Evolutionary conservation across 768 basidiomycete species (phyloP).

Genomic region (Boletales sp.): DNA sequence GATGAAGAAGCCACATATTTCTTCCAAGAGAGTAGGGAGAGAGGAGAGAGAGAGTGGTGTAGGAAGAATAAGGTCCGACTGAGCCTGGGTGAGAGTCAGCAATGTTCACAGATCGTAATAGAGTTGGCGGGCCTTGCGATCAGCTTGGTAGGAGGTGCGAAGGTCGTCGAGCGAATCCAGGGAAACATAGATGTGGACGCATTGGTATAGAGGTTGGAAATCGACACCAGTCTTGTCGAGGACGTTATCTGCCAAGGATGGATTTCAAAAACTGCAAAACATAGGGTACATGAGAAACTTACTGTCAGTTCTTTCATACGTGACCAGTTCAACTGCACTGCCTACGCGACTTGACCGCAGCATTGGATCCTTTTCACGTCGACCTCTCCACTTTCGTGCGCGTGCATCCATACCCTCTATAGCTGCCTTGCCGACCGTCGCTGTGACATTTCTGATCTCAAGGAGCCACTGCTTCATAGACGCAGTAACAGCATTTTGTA

Average conservation of each 20-base stretch:
- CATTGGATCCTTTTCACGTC: slow-evolving; percentile 81
- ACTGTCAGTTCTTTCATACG: slow-evolving; percentile 95
- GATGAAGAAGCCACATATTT: slow-evolving; percentile 97
- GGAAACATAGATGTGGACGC: slow-evolving; percentile 93
- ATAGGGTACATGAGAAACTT: slow-evolving; percentile 30
- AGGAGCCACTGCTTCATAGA: slow-evolving; percentile 97
- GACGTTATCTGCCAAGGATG: slow-evolving; percentile 62
- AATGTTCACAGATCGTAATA: background rate
- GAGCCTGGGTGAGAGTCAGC: slow-evolving; percentile 56
- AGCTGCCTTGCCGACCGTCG: slow-evolving; percentile 81
- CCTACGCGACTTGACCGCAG: slow-evolving; percentile 76
- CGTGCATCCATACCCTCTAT: slow-evolving; percentile 88
- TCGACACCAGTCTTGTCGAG: slow-evolving; percentile 90
- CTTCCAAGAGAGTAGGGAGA: slow-evolving; percentile 78
- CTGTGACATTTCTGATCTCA: slow-evolving; percentile 87
- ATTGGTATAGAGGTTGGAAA: slow-evolving; percentile 93
- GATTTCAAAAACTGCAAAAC: slow-evolving; percentile 6
- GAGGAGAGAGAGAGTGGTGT: slow-evolving; percentile 61
- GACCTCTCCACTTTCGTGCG: slow-evolving; percentile 75
- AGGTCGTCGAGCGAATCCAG: slow-evolving; percentile 89
- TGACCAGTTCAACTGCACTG: slow-evolving; percentile 88
- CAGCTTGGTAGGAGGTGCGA: slow-evolving; percentile 92
- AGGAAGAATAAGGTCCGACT: slow-evolving; percentile 94
- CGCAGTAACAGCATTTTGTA: slow-evolving; percentile 91
- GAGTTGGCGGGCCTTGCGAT: slow-evolving; percentile 66